Percentiles rank a stretch among this genome's conserved stretches.
phyloP scores from a whole-genome alignment of 2,329 filamentous ascomycete species.

The Fusarium temperatum region DNA sequence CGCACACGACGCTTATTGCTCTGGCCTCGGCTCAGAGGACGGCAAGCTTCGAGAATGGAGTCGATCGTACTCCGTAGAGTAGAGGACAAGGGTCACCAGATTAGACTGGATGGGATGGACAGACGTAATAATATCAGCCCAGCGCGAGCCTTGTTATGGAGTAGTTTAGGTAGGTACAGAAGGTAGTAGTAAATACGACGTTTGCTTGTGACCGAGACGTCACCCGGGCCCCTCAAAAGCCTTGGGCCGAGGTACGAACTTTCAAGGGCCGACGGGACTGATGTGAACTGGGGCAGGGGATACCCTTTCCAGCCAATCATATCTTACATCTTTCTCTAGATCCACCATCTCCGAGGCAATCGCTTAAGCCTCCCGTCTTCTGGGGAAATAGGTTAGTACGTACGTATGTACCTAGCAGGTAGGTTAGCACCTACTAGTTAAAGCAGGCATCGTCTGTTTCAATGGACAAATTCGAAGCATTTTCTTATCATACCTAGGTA shows the following conservation, averaged over 20 bases:
- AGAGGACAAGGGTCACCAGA: not conserved
- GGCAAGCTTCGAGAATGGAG: conserved; percentile 19
- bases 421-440: too few relatives aligned
- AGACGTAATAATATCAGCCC: not conserved
- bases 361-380: conserved; percentile 21
- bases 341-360: conserved; percentile 31
- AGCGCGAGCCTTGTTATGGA: not conserved
- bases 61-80: not conserved
- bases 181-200: not conserved
- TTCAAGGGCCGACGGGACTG: conserved; percentile 21
- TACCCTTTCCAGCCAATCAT: not conserved
- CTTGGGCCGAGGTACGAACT: conserved; percentile 41
- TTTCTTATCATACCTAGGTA: not conserved
- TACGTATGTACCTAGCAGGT: not conserved
- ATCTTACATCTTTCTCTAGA: not conserved
- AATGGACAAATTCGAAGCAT: not conserved
- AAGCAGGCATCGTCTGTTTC: not conserved
- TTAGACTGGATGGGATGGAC: not conserved
- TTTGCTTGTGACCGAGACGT: conserved; percentile 38
- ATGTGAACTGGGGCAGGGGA: not conserved
- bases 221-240: conserved; percentile 35
- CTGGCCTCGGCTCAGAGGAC: conserved; percentile 29
- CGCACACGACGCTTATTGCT: conserved; percentile 23
- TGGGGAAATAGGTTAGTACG: conserved; percentile 1
- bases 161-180: not conserved